Evolutionary conservation across 2,329 filamentous ascomycete genomes (phyloP), one percentile per base, ranked within the genome.

Genomic region (Fusarium redolens): DNA sequence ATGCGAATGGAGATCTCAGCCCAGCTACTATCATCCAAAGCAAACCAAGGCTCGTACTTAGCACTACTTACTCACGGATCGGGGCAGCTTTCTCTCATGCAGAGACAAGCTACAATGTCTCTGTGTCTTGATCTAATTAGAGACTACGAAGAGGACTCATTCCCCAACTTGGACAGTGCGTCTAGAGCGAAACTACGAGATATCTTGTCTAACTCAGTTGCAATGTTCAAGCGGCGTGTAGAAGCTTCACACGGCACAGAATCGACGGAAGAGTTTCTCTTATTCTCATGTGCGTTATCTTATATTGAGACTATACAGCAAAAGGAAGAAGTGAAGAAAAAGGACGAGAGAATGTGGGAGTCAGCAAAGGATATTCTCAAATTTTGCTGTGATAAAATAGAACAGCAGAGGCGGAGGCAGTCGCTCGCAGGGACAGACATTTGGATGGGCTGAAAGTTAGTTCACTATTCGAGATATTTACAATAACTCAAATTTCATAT

Each of bases 311-410:
- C 7, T 17, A 7, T 59, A 14, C 44, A 41, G 1, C 5, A 14
- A 10, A 38, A 37, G 2, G 25, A 17, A 3, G 13, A 7, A 4
- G 15, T 15, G 4, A 15, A 28, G 0, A 30, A 22, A 3, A 2
- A 20, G 6, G 6, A 4, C 0, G 4, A 18, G 7, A 28, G 7
- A 9, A 7, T 50, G 1, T 6, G 7, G 2, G 56, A 37, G 2
- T 7, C 43, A 3, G 25, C 3, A 5, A 59, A 50, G 3, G 22
- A 5, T 50, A 15, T 5, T 1, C 33, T 59, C 3, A 31, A 35
- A 4, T 10, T 20, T 2, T 50, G 43, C 4, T 59, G 20, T 5
- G 56, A 50, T 9, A 30, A 1, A 7, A 50, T 59, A 25, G 33
- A 50, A 3, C 28, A 1, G 14, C 33, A 37, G 33, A 59, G 43